A percentile compares a stretch with the other conserved stretches of the same genome.
These are phyloP conservation scores for Starmerella apis DNA, from an alignment of 805 yeast species.

Conservation along the genomic window DNA sequence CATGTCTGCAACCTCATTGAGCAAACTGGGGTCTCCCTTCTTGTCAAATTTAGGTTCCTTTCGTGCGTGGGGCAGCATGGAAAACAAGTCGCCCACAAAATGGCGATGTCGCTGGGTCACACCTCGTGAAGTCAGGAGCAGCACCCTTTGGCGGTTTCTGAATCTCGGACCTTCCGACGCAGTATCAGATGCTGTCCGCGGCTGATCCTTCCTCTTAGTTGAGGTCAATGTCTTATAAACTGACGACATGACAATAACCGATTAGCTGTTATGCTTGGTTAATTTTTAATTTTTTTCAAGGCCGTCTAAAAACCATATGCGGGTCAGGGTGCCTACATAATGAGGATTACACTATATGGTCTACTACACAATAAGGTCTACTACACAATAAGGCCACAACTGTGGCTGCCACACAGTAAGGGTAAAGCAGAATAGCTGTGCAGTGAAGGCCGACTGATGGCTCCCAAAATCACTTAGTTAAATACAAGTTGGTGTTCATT, in stretches of 20 bases:
- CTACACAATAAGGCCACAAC: too few species aligned
- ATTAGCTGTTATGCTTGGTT: background rate
- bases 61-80: conserved; percentile 84
- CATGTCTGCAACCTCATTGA: conserved; percentile 91
- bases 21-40: conserved; percentile 74
- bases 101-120: conserved; percentile 92
- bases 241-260: conserved; percentile 45
- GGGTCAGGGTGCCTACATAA: background rate
- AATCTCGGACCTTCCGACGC: conserved; percentile 30
- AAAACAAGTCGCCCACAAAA: conserved; percentile 66
- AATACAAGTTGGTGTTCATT: too few species aligned
- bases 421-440: too few species aligned
- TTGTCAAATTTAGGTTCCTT: conserved; percentile 94
- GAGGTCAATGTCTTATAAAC: conserved; percentile 59
- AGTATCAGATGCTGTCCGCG: background rate
- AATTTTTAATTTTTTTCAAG: background rate
- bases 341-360: too few species aligned
- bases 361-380: background rate
- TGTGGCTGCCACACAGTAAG: too few species aligned
- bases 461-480: too few species aligned
- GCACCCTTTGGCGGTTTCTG: conserved; percentile 77
- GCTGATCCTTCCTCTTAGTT: conserved; percentile 24
- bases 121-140: conserved; percentile 88
- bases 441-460: too few species aligned
- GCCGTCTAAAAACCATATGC: background rate